Evolutionary conservation across 352 stramenopile genomes (phyloP).

Genomic region (Pelagophyceae sp.): DNA sequence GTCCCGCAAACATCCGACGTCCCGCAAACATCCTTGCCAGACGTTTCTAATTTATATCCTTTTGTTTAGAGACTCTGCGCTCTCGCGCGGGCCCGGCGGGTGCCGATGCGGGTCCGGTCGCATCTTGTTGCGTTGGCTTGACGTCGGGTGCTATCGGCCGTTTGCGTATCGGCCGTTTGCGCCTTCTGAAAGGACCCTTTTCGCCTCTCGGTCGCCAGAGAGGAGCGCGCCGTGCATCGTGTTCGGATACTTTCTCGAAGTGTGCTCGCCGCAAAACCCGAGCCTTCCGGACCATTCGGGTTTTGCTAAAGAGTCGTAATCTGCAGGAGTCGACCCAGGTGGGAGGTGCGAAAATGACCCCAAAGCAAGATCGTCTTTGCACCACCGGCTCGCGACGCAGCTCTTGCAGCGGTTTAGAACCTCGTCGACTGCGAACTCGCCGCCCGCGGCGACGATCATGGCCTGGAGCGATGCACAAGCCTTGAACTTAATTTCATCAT

Average conservation of each 20-base stretch:
- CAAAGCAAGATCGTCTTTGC: conserved; percentile 47
- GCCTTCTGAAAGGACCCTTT: neutral
- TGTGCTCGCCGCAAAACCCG: conserved; percentile 59
- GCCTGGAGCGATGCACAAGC: conserved; percentile 46
- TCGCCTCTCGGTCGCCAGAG: conserved; percentile 38
- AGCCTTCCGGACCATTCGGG: conserved; percentile 38
- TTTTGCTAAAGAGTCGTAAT: conserved; percentile 48
- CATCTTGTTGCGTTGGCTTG: no score
- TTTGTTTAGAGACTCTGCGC: no score
- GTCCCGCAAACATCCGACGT: no score
- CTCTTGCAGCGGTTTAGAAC: conserved; percentile 34
- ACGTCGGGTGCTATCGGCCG: no score
- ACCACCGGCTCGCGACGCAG: conserved; percentile 54
- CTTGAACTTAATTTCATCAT: conserved; percentile 43
- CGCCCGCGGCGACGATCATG: no score
- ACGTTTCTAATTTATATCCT: no score
- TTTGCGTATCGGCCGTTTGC: no score
- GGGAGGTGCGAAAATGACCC: conserved; percentile 58
- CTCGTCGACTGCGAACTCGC: conserved; percentile 34
- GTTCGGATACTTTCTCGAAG: conserved; percentile 56
- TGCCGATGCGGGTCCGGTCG: no score
- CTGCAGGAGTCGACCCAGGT: conserved; percentile 50
- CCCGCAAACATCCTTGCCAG: no score
- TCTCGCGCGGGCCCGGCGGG: no score
- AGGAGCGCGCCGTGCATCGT: conserved; percentile 56